These are phyloP conservation scores for Penicillium ochrochloron DNA, from an alignment of 495 filamentous ascomycete genomes.

Conservation along the genomic window DNA sequence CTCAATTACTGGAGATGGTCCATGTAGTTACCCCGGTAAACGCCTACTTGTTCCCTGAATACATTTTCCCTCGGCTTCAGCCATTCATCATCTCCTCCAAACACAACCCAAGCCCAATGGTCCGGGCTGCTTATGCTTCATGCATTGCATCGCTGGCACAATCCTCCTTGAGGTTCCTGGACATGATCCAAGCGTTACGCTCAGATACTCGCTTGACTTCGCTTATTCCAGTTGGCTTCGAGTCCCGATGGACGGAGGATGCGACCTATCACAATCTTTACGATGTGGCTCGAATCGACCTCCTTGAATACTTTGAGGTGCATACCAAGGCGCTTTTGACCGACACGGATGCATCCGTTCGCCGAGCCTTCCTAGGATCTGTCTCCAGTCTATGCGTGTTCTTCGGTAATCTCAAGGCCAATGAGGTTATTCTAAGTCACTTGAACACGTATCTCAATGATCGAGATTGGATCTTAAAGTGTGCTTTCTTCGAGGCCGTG, in stretches of 20 bases:
- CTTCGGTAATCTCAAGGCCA: slow-evolving; percentile 86
- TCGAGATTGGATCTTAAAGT: slow-evolving; percentile 93
- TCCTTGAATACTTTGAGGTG: slow-evolving; percentile 78
- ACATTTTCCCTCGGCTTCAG: slow-evolving; percentile 84
- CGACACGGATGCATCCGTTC: slow-evolving; percentile 84
- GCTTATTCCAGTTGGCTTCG: slow-evolving; percentile 69
- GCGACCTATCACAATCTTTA: slow-evolving; percentile 79
- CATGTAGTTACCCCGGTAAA: slow-evolving; percentile 90
- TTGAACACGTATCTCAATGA: slow-evolving; percentile 98
- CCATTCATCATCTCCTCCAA: slow-evolving; percentile 62
- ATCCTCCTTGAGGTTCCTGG: slow-evolving; percentile 82
- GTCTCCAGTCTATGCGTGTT: slow-evolving; percentile 93
- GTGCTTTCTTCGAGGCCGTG: slow-evolving; percentile 94
- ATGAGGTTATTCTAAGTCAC: slow-evolving; percentile 92
- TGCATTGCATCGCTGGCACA: slow-evolving; percentile 90
- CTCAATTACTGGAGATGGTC: slow-evolving; percentile 87
- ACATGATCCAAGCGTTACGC: slow-evolving; percentile 86
- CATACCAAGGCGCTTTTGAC: slow-evolving; percentile 91
- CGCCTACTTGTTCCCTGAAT: slow-evolving; percentile 93
- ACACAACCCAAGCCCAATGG: slow-evolving; percentile 65
- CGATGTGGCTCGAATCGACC: slow-evolving; percentile 76
- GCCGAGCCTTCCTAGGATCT: slow-evolving; percentile 90
- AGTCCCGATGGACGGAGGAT: slow-evolving; percentile 67
- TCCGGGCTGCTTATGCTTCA: slow-evolving; percentile 89
- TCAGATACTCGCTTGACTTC: slow-evolving; percentile 82